Evolutionary conservation across 129 eudicot species (phyloP), one percentile per base, ranked within the genome.

Genomic region (Arctium lappa): DNA sequence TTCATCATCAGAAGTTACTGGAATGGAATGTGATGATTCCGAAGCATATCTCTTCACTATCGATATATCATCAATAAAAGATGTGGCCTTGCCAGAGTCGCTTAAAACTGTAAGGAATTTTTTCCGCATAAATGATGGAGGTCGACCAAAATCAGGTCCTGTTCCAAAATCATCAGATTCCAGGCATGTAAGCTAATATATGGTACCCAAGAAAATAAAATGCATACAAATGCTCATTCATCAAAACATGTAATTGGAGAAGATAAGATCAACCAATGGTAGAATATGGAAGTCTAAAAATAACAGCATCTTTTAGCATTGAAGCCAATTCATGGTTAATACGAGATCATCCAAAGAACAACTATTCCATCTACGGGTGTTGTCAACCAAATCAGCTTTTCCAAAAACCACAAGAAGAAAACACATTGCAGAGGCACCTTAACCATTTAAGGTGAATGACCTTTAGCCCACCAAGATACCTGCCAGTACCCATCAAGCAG

Each of bases 141-240:
- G 96, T 71, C 92, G 78, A 42, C 99, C 98, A 86, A 96, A 96
- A 70, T 87, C 90, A 74, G 99, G 99, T 36, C 99, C 99, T 96
- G 87, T 77, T 74, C 56, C 44, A 78, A 76, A 81, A 75, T 33
- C 44, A 75, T 30, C 71, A 81, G 63, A 15, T 48, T 40, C 46
- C 46, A 44, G 53, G 53, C 12, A 44, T 44, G 53, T 44, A 44
- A 37, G 40, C 40, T 37, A 0, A 46, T 10, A 46, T 46, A 46
- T 46, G 56, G 56, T 10, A 46, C 53, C 9, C 53, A 44, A 44
- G 2, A 33, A 81, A 44, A 39, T 33, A 69, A 74, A 60, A 72
- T 68, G 71, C 81, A 88, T n/a, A 50, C 37, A 70, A 39, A 29
- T 60, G 74, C 32, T 60, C 73, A 38, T 38, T 62, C 11, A 60